Evolutionary conservation across 1,284 basidiomycete species (phyloP).

Genomic region (Prillingera fragicola): DNA sequence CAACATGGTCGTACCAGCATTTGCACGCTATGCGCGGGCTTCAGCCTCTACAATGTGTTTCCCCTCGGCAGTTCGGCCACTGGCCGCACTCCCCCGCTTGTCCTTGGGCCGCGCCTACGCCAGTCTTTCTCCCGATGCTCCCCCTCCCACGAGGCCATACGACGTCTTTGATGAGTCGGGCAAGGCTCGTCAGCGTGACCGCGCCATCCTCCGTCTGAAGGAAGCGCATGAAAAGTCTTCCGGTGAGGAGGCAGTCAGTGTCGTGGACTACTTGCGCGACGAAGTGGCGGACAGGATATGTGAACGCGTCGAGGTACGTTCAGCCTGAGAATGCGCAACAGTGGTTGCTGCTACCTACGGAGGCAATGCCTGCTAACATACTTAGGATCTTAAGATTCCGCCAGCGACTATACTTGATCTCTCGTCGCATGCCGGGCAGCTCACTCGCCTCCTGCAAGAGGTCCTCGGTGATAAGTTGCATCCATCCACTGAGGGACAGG

Average conservation of each 20-base stretch:
- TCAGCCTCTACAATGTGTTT: too few relatives aligned
- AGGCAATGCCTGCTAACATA: background rate
- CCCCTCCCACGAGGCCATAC: conserved; percentile 53
- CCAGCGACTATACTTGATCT: conserved; percentile 80
- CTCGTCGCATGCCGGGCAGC: conserved; percentile 89
- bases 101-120: conserved; percentile 32
- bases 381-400: conserved; percentile 84
- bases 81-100: too few relatives aligned
- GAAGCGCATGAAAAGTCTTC: conserved; percentile 52
- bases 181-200: conserved; percentile 77
- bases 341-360: background rate
- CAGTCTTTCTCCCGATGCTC: conserved; percentile 38
- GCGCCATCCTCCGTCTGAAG: conserved; percentile 59
- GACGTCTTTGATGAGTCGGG: conserved; percentile 80
- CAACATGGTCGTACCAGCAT: too few relatives aligned
- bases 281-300: conserved; percentile 86
- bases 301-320: conserved; percentile 71
- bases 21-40: too few relatives aligned
- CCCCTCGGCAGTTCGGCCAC: too few relatives aligned
- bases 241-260: conserved; percentile 36
- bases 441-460: conserved; percentile 74
- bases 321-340: background rate
- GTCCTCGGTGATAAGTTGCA: conserved; percentile 63
- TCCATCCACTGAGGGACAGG: conserved; percentile 39
- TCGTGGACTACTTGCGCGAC: conserved; percentile 86